These are phyloP conservation scores for Auriscalpium microsporum DNA, from an alignment of 768 basidiomycete genomes.

Conservation along the genomic window DNA sequence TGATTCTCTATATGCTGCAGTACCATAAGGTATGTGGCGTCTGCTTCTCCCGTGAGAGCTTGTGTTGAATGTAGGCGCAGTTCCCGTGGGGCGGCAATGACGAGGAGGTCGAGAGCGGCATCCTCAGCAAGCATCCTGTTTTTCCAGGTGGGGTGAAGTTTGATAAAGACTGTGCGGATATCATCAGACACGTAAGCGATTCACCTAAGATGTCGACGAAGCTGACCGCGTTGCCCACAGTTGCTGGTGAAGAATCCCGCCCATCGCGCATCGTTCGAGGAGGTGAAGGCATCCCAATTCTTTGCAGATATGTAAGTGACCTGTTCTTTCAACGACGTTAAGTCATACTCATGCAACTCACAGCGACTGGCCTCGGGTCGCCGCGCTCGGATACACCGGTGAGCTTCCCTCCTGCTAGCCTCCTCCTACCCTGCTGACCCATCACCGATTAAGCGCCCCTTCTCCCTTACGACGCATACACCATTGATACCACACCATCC, in stretches of 20 bases:
- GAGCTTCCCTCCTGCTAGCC: background rate
- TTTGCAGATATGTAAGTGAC: background rate
- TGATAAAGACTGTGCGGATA: background rate
- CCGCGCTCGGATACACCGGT: background rate
- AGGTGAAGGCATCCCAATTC: background rate
- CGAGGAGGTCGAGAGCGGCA: background rate
- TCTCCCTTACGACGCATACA: background rate
- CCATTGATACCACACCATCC: background rate
- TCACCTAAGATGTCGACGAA: background rate
- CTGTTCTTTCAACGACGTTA: background rate
- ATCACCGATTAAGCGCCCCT: background rate
- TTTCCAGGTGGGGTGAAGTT: background rate
- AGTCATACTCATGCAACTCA: background rate
- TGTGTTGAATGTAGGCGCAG: background rate
- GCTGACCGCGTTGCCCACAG: background rate
- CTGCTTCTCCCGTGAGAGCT: background rate
- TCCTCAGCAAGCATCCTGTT: background rate
- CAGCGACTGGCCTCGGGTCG: background rate
- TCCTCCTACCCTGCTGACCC: background rate
- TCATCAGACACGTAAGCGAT: background rate
- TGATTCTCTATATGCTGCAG: constrained; percentile 8
- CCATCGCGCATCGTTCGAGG: background rate
- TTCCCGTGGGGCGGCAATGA: background rate
- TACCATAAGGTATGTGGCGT: background rate
- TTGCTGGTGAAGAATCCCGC: background rate